Percentiles rank a stretch among this genome's conserved stretches.
Evolutionary conservation across 495 filamentous ascomycete genomes (phyloP).

Genomic region (Xylaria palmicola): DNA sequence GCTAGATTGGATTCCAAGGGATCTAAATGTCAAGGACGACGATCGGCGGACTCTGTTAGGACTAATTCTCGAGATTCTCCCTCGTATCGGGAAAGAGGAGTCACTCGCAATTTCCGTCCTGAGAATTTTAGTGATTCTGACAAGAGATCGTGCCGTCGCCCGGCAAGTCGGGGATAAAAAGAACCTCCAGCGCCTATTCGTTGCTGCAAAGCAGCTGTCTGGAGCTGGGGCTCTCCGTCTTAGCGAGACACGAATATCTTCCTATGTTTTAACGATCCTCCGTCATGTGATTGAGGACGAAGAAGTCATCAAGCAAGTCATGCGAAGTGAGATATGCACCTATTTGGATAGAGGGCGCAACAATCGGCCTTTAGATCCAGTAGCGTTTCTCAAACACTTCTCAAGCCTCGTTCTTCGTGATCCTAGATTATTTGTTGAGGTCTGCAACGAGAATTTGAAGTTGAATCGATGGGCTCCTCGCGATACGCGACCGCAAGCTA

Average conservation of each 20-base stretch:
- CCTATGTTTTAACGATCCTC: conserved; percentile 76
- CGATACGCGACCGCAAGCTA: conserved; percentile 38
- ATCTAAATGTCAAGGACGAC: conserved; percentile 63
- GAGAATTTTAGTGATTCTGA: conserved; percentile 87
- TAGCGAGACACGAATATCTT: conserved; percentile 58
- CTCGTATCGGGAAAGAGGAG: conserved; percentile 82
- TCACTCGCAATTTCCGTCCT: conserved; percentile 78
- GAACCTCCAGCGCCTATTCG: conserved; percentile 84
- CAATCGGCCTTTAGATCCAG: conserved; percentile 63
- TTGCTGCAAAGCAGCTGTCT: conserved; percentile 90
- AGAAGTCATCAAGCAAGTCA: conserved; percentile 83
- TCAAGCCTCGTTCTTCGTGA: conserved; percentile 80
- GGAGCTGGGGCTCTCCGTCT: conserved; percentile 72
- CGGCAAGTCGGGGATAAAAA: conserved; percentile 77
- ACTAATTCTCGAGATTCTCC: conserved; percentile 75
- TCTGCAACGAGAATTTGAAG: conserved; percentile 83
- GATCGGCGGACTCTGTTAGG: conserved; percentile 70
- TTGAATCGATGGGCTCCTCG: conserved; percentile 57
- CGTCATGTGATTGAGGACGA: conserved; percentile 95
- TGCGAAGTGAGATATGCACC: conserved; percentile 83
- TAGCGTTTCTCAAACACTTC: conserved; percentile 70
- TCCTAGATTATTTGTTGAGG: conserved; percentile 84
- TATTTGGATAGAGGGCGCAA: conserved; percentile 64
- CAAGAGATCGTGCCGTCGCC: conserved; percentile 72
- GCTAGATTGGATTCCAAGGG: conserved; percentile 57